Evolutionary conservation across 345 rosid genomes (phyloP), one percentile per base, ranked within the genome.

Genomic region (thale cress (Arabidopsis thaliana)): DNA sequence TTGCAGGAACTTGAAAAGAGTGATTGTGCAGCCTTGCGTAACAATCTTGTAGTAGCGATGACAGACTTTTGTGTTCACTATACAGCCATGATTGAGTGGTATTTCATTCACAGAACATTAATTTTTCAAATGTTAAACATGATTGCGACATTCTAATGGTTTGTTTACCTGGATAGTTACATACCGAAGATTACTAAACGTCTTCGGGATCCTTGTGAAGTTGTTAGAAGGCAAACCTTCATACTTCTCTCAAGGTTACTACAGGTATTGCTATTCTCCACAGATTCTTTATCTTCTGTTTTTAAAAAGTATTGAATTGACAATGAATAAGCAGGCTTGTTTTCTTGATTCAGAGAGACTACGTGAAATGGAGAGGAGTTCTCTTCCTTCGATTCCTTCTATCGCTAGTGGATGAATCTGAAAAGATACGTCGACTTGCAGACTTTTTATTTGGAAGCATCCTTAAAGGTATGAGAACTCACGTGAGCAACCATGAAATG

Each of bases 321-420:
- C 14, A 33, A 40, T 45, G 16, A 22, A 30, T 58, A 60, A 71
- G 41, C 20, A 52, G 44, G 44, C 28, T 37, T 69, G 14, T 65
- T 75, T 40, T 82, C 42, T 57, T 8, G 14, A 6, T 65, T 60
- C 80, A 94, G 99, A 90, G 97, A 84, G 99, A 92, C 83, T 95
- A 95, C n/a, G 97, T 95, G 58, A 92, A 95, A 85, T 92, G 99
- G 99, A 90, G 91, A 79, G 97, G 97, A 65, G 83, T 89, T 53
- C 93, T 89, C 71, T 92, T 92, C 75, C 90, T 92, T 67, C 85
- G 93, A 1, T 92, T 95, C 76, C 97, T 94, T 71, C 69, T 90
- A 55, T 85, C 96, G 8, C 89, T 94, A 62, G 99, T 91, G 36
- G 97, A 95, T 79, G 99, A 95, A 64, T 92, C 99, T 24, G 93